Percentiles rank a stretch among this genome's conserved stretches.
These are phyloP conservation scores for Ananas comosus DNA, from an alignment of 176 grass and related monocot genomes.

Conservation along the genomic window DNA sequence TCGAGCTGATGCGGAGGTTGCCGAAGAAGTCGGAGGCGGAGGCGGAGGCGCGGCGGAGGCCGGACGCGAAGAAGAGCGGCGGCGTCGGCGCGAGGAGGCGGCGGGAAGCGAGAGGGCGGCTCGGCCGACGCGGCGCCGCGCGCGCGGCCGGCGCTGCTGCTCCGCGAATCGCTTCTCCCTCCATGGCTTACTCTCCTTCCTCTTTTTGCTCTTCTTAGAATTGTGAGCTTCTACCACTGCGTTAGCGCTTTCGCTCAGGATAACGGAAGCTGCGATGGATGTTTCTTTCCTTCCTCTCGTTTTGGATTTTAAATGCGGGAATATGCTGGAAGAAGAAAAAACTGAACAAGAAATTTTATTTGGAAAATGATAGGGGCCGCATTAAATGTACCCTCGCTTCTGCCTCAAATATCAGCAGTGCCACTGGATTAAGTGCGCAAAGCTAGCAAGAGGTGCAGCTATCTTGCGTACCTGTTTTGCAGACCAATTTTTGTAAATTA, in stretches of 20 bases:
- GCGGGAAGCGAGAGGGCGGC: conserved; percentile 44
- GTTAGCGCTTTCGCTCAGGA: conserved; percentile 16
- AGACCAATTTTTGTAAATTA: too few relatives aligned
- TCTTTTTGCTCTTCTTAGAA: background rate
- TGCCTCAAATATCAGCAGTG: too few relatives aligned
- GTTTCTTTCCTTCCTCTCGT: conserved; percentile 39
- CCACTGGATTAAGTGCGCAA: too few relatives aligned
- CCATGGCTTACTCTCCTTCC: conserved; percentile 29
- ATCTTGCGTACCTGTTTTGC: too few relatives aligned
- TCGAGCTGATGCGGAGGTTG: conserved; percentile 20
- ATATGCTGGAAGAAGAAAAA: too few relatives aligned
- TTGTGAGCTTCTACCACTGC: background rate
- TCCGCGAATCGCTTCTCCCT: conserved; percentile 38
- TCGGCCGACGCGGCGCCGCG: conserved; percentile 14
- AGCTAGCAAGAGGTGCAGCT: too few relatives aligned
- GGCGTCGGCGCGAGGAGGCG: conserved; percentile 30
- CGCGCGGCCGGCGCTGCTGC: conserved; percentile 20
- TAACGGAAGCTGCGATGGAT: conserved; percentile 26
- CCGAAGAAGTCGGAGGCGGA: conserved; percentile 25
- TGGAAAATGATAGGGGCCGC: too few relatives aligned
- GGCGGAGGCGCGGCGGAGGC: conserved; percentile 19
- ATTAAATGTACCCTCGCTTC: too few relatives aligned
- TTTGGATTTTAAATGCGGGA: conserved; percentile 18
- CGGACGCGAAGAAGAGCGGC: conserved; percentile 32
- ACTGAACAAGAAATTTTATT: too few relatives aligned